Base-by-base conservation (phyloP, 495 filamentous ascomycete genomes). In the Pyronema domesticum region DNA sequence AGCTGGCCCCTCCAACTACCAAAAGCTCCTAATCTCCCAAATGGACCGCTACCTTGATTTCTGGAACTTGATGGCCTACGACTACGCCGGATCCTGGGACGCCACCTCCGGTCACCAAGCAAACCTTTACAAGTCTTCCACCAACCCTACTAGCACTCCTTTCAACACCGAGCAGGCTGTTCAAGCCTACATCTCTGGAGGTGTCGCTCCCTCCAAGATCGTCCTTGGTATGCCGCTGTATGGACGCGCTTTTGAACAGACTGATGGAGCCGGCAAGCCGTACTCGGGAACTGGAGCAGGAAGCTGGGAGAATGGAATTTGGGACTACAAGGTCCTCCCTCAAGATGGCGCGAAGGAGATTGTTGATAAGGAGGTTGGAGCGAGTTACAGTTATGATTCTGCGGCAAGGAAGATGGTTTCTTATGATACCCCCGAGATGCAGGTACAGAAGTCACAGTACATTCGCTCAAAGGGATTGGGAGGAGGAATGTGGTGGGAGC, bases 401-500 rank as follows among this genome's bases (percentile, higher is more conserved):
- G 57, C 36, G 0, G 68, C 68, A 7, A 66, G 69, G 50, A 76
- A 80, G 58, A 74, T 94, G 69, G 69, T 95, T n/a, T 77, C 75
- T 55, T 95, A 86, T 65, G 88, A 95, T 57, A 83, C 73, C 6
- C 71, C 77, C 0, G 67, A 68, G 7, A 76, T 80, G 51, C 80
- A 77, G 0, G 60, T 64, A 42, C 48, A 62, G 51, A 94, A 95
- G 70, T 76, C 74, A 0, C 64, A 69, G 46, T 94, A 83, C 60
- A 74, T 94, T 48, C 65, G 69, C 57, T 54, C 71, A 11, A 73
- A 72, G 48, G 74, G 77, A 6, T 72, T 94, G 7, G 86, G 83
- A 3, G 86, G 89, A 10, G 80, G 75, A 0, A 89, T 95, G 78
- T 95, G 85, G 76, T 95, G 89, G 88, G 88, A 95, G 69, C 79